A percentile compares a stretch with the other conserved stretches of the same genome.
These are phyloP conservation scores for Rhexocercosporidium sp. DNA, from an alignment of 2,329 filamentous ascomycete genomes.

Conservation along the genomic window DNA sequence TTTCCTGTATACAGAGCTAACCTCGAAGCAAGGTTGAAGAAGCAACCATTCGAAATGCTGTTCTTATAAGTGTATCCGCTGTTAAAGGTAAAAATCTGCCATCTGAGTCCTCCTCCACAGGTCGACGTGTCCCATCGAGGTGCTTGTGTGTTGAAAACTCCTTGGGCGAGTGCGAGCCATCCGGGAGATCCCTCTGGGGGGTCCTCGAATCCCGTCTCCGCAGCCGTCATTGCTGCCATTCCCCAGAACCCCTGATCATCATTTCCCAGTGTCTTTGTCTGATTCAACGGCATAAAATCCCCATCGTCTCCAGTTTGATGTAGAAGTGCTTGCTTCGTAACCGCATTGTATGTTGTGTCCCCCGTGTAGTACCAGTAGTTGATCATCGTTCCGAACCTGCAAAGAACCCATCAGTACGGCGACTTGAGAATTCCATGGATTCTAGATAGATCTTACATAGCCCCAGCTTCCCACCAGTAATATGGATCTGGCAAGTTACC, in stretches of 20 bases:
- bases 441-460: slow-evolving; percentile 53
- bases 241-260: slow-evolving; percentile 79
- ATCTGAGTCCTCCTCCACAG: slow-evolving; percentile 76
- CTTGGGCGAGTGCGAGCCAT: slow-evolving; percentile 76
- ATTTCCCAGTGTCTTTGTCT: slow-evolving; percentile 65
- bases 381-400: slow-evolving; percentile 67
- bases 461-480: slow-evolving; percentile 71
- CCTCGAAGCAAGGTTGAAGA: slow-evolving; percentile 67
- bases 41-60: slow-evolving; percentile 65
- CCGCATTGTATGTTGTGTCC: slow-evolving; percentile 69
- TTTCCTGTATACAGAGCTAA: slow-evolving; percentile 80
- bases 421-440: neutral
- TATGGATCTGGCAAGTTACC: slow-evolving; percentile 59
- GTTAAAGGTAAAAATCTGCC: slow-evolving; percentile 87
- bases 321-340: slow-evolving; percentile 68
- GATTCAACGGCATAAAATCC: slow-evolving; percentile 79
- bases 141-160: slow-evolving; percentile 80
- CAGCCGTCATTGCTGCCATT: slow-evolving; percentile 71
- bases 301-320: slow-evolving; percentile 73
- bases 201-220: slow-evolving; percentile 67
- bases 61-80: slow-evolving; percentile 80
- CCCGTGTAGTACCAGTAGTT: slow-evolving; percentile 87
- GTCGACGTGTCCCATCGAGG: slow-evolving; percentile 70
- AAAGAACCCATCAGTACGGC: slow-evolving; percentile 56
- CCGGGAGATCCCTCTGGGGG: slow-evolving; percentile 60